phyloP scores from a whole-genome alignment of 805 yeast species.

The Metschnikowia sp. region DNA sequence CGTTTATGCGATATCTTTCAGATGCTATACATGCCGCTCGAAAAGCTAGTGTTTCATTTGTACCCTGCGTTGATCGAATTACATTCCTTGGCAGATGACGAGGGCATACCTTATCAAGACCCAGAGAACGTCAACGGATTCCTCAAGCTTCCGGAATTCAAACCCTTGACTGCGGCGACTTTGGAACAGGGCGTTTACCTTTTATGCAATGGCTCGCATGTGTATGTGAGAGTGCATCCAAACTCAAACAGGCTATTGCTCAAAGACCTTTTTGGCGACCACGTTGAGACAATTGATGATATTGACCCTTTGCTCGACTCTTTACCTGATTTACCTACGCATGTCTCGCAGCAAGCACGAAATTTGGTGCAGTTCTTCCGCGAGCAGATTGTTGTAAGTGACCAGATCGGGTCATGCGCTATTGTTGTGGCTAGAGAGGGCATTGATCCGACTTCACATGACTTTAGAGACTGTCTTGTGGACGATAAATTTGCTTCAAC shows the following conservation, averaged over 20 bases:
- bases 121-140: conserved; percentile 42
- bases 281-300: conserved; percentile 42
- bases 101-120: conserved; percentile 32
- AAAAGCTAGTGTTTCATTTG: conserved; percentile 56
- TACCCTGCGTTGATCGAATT: conserved; percentile 80
- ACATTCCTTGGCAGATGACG: conserved; percentile 59
- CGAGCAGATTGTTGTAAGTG: conserved; percentile 25
- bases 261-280: conserved; percentile 68
- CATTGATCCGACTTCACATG: conserved; percentile 53
- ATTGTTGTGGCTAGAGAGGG: conserved; percentile 64
- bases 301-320: conserved; percentile 51
- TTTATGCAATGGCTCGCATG: conserved; percentile 61
- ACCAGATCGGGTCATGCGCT: conserved; percentile 32
- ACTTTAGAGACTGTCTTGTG: conserved; percentile 56
- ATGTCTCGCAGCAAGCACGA: conserved; percentile 64
- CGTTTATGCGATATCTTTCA: conserved; percentile 54
- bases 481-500: conserved; percentile 53
- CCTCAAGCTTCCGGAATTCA: conserved; percentile 49
- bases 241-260: conserved; percentile 64
- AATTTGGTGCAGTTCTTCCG: conserved; percentile 58
- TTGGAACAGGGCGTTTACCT: conserved; percentile 75
- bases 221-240: conserved; percentile 65
- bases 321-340: conserved; percentile 69
- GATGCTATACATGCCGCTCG: conserved; percentile 53
- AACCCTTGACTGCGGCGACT: conserved; percentile 41